Percentiles rank a stretch among this genome's conserved stretches.
Conservation (phyloP, 2,329 filamentous ascomycete genomes). For the Cladosporium cucumerinum region DNA sequence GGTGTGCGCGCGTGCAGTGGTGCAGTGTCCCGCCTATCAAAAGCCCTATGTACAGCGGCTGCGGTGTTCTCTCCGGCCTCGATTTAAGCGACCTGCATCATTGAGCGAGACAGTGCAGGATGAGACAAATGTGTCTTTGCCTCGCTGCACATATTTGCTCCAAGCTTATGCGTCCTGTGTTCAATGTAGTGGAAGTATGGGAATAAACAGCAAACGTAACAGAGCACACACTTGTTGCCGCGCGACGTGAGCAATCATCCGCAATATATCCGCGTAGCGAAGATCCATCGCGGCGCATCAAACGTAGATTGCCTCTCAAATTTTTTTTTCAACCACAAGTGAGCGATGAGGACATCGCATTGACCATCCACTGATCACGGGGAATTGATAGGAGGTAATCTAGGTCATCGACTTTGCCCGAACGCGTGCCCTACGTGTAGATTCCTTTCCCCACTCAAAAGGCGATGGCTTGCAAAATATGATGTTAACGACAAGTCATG, state of each 20-base stretch:
- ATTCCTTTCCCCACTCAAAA: background rate
- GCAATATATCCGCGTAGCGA: background rate
- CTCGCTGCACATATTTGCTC: background rate
- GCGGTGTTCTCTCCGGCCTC: background rate
- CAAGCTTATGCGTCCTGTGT: background rate
- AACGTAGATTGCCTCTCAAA: background rate
- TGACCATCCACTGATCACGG: background rate
- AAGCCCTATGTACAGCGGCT: background rate
- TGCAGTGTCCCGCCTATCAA: background rate
- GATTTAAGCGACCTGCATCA: background rate
- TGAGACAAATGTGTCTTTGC: background rate
- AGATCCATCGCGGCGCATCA: background rate
- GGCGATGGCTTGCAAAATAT: background rate
- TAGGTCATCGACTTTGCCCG: background rate
- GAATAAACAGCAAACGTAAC: background rate
- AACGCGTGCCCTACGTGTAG: background rate
- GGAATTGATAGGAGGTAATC: background rate
- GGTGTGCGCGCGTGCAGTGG: conserved; percentile 1
- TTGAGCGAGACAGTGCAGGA: background rate
- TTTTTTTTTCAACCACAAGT: background rate
- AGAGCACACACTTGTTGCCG: background rate
- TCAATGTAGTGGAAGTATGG: background rate
- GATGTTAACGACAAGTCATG: background rate
- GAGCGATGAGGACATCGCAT: background rate
- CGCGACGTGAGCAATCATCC: background rate